These are phyloP conservation scores for Phanerodontia chrysosporium DNA, from an alignment of 768 basidiomycete genomes.

Conservation along the genomic window DNA sequence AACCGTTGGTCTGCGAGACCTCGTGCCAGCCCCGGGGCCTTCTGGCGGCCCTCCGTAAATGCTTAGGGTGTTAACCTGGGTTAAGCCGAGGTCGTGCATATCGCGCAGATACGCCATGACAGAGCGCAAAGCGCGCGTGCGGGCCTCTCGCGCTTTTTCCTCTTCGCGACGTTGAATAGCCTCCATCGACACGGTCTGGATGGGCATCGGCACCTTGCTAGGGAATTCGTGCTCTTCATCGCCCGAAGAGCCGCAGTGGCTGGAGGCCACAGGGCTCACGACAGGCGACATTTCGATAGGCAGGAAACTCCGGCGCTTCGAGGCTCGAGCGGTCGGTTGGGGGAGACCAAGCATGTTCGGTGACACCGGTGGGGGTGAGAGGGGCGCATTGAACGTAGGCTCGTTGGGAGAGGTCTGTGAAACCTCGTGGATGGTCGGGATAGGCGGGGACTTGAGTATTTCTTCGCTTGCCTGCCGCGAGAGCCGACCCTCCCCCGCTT, in stretches of 20 bases:
- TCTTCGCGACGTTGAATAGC: conserved; percentile 60
- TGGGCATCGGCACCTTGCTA: conserved; percentile 37
- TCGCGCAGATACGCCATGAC: conserved; percentile 96
- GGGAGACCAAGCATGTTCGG: conserved; percentile 37
- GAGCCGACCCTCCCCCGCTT: background rate
- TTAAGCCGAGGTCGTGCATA: conserved; percentile 84
- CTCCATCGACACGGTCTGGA: conserved; percentile 38
- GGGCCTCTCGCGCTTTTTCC: conserved; percentile 65
- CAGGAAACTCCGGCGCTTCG: conserved; percentile 85
- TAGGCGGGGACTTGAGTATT: conserved; percentile 15
- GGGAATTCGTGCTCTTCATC: conserved; percentile 30
- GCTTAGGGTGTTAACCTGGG: conserved; percentile 52
- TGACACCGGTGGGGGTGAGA: conserved; percentile 10
- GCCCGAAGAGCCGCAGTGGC: conserved; percentile 48
- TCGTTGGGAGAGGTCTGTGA: background rate
- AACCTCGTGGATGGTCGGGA: conserved; percentile 7
- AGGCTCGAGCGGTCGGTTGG: conserved; percentile 43
- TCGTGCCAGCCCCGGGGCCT: conserved; percentile 24
- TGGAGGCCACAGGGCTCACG: conserved; percentile 59
- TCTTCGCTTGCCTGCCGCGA: conserved; percentile 14
- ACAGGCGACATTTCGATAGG: conserved; percentile 75
- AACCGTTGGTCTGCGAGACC: conserved; percentile 66
- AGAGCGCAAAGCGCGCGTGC: conserved; percentile 77
- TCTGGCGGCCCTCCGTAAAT: conserved; percentile 57
- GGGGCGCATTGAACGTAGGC: background rate